A percentile compares a stretch with the other conserved stretches of the same genome.
phyloP scores from a whole-genome alignment of 2,329 filamentous ascomycete genomes.

The Endoconidiophora polonica region DNA sequence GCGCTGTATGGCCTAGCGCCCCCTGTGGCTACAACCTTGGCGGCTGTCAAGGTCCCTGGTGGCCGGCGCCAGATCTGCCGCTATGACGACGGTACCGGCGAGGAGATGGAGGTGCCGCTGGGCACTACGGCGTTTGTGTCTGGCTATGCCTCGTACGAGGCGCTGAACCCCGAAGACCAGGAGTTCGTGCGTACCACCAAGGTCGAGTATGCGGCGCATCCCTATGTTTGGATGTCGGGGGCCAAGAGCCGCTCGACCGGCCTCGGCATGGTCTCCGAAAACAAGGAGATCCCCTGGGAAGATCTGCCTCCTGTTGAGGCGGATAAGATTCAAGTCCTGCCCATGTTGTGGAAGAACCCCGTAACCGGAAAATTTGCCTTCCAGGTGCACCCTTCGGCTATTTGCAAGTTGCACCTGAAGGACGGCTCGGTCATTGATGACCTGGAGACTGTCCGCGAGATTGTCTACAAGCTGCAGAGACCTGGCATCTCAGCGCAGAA shows the following conservation, averaged over 20 bases:
- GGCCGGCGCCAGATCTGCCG: conserved; percentile 49
- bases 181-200: conserved; percentile 48
- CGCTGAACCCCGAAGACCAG: conserved; percentile 48
- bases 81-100: conserved; percentile 55
- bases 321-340: conserved; percentile 52
- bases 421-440: conserved; percentile 56
- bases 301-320: conserved; percentile 50
- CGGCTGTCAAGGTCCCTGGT: conserved; percentile 56
- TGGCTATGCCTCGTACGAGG: conserved; percentile 53
- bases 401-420: conserved; percentile 49
- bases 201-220: conserved; percentile 62
- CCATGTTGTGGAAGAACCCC: conserved; percentile 65
- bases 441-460: conserved; percentile 45
- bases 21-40: conserved; percentile 52
- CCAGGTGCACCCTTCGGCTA: conserved; percentile 57
- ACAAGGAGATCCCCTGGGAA: conserved; percentile 39
- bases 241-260: conserved; percentile 52
- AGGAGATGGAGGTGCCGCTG: conserved; percentile 50
- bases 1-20: conserved; percentile 62
- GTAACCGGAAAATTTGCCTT: conserved; percentile 51
- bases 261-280: conserved; percentile 53
- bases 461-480: conserved; percentile 52
- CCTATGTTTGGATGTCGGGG: conserved; percentile 66
- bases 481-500: conserved; percentile 51
- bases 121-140: conserved; percentile 64